Conservation (phyloP, 2,329 filamentous ascomycete genomes). For the Arthrobotrys conoides region DNA sequence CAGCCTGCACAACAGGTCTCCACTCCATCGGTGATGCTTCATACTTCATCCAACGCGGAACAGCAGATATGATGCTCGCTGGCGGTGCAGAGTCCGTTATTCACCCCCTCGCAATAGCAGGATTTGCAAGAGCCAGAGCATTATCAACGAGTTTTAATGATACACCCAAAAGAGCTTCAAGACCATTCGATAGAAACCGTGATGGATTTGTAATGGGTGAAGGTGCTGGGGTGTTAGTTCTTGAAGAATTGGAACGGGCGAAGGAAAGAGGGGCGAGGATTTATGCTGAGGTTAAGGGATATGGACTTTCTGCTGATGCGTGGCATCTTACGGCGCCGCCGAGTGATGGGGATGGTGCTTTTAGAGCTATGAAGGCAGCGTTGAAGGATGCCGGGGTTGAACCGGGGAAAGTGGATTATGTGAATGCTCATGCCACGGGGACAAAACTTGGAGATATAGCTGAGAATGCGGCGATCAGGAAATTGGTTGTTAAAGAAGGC, state of each 20-base stretch:
- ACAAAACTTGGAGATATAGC: conserved; percentile 88
- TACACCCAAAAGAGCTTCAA: conserved; percentile 78
- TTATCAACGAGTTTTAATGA: conserved; percentile 86
- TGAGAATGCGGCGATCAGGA: conserved; percentile 85
- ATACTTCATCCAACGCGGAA: conserved; percentile 90
- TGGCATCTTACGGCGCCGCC: conserved; percentile 93
- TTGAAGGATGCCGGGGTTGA: conserved; percentile 79
- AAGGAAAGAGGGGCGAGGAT: conserved; percentile 81
- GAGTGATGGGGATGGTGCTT: conserved; percentile 84
- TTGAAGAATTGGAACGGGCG: conserved; percentile 93
- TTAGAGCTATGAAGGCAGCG: conserved; percentile 86
- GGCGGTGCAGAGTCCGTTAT: conserved; percentile 96
- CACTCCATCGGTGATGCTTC: conserved; percentile 95
- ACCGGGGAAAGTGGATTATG: conserved; percentile 83
- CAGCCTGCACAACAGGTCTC: conserved; percentile 94
- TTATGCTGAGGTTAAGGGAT: conserved; percentile 90
- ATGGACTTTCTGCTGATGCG: conserved; percentile 91
- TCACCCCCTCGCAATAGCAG: conserved; percentile 91
- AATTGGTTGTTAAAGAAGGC: conserved; percentile 79
- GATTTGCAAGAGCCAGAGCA: conserved; percentile 89
- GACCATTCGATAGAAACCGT: conserved; percentile 86
- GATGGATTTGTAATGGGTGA: conserved; percentile 93
- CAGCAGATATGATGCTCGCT: conserved; percentile 96
- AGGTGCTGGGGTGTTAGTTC: conserved; percentile 86
- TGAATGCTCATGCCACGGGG: conserved; percentile 95